Conservation (phyloP, 306 rosid genomes). For the Lupinus albus region DNA sequence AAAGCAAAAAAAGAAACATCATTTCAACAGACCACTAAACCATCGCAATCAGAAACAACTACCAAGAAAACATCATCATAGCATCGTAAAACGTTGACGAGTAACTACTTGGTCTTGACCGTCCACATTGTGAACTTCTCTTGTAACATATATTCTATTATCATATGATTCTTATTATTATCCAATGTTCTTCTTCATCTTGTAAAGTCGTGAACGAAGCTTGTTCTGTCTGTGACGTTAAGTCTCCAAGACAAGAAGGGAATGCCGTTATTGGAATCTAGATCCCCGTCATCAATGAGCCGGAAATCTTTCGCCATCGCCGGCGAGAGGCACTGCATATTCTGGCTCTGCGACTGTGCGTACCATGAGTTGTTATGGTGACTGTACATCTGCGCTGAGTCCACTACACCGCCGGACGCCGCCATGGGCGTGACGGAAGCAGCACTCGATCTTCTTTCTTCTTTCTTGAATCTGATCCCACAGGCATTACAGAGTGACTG, state of each 20-base stretch:
- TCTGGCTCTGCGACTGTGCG: conserved; percentile 56
- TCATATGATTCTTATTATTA: neutral
- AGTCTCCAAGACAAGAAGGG: conserved; percentile 91
- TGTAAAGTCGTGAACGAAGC: conserved; percentile 90
- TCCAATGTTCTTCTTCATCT: conserved; percentile 54
- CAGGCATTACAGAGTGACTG: conserved; percentile 99
- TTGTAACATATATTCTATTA: conserved; percentile 14
- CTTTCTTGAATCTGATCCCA: conserved; percentile 96
- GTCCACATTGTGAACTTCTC: conserved; percentile 24
- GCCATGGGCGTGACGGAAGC: conserved; percentile 48
- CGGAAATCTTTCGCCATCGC: conserved; percentile 60
- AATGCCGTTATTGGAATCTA: conserved; percentile 55
- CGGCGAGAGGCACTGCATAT: conserved; percentile 62
- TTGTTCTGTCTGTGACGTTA: conserved; percentile 83
- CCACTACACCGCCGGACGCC: conserved; percentile 45
- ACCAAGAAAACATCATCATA: conserved; percentile 42
- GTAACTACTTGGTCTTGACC: conserved; percentile 49
- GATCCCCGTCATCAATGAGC: conserved; percentile 53
- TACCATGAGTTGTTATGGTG: conserved; percentile 59
- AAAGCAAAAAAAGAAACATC: conserved; percentile 14
- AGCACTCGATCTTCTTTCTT: conserved; percentile 80
- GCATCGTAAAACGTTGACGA: conserved; percentile 47
- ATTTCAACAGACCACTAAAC: conserved; percentile 42
- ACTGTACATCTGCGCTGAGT: conserved; percentile 49
- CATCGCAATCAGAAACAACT: conserved; percentile 52